Percentiles rank a stretch among this genome's conserved stretches.
phyloP scores from a whole-genome alignment of 2,329 filamentous ascomycete genomes.

The Conoideocrella luteorostrata region DNA sequence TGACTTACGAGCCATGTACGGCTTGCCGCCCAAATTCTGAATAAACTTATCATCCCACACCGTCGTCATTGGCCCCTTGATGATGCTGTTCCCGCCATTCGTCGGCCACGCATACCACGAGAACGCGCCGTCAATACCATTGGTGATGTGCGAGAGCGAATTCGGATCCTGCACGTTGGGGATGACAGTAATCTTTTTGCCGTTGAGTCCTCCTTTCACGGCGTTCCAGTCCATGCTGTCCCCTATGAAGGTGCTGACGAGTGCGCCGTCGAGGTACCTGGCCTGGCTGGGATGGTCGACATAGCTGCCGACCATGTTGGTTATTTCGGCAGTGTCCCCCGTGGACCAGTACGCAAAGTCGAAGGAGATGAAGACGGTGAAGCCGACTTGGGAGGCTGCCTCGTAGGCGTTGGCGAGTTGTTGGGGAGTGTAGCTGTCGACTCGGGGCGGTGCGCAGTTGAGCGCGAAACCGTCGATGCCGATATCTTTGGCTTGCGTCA shows the following conservation, averaged over 20 bases:
- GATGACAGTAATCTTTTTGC: conserved; percentile 15
- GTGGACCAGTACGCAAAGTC: conserved; percentile 19
- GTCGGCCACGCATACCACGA: conserved; percentile 19
- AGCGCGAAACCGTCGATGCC: conserved; percentile 18
- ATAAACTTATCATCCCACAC: conserved; percentile 15
- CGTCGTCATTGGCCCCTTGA: conserved; percentile 16
- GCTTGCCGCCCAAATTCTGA: conserved; percentile 9
- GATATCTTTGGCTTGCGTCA: conserved; percentile 15
- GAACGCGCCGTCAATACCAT: conserved; percentile 15
- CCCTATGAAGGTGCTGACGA: conserved; percentile 18
- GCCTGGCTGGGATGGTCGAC: conserved; percentile 13
- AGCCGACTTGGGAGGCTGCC: conserved; percentile 12
- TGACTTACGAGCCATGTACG: conserved; percentile 18
- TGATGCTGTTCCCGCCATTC: conserved; percentile 15
- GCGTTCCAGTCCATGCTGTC: conserved; percentile 16
- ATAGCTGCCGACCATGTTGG: conserved; percentile 13
- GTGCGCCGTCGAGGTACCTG: conserved; percentile 13
- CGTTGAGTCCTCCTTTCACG: conserved; percentile 13
- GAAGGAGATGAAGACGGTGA: conserved; percentile 18
- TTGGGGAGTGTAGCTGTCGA: conserved; percentile 16
- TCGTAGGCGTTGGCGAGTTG: conserved; percentile 16
- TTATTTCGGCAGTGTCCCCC: conserved; percentile 14
- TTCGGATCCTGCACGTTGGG: conserved; percentile 15
- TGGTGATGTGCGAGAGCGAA: conserved; percentile 9
- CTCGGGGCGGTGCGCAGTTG: conserved; percentile 15